Base-by-base conservation (phyloP, 768 basidiomycete genomes). In the Leucogyrophana mollusca region DNA sequence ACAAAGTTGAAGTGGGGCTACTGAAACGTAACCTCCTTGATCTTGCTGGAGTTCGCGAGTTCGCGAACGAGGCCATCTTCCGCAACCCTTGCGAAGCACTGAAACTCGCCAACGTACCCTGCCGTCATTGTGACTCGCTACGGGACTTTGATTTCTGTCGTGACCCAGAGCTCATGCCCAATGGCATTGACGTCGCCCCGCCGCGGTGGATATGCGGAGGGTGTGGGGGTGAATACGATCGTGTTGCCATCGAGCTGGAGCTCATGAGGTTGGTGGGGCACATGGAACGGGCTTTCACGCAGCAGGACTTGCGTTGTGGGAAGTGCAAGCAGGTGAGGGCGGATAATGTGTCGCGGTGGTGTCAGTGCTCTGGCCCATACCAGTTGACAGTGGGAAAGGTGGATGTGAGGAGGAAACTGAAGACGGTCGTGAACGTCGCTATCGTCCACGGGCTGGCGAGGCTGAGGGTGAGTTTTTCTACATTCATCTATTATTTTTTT, bases 91-190 rank as follows among this genome's bases (percentile, higher is more conserved):
- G 94, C 69, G 86, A 92, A 60, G 82, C 90, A 8, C 76, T 95
- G 45, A 87, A 87, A 55, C 65, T 98, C 21, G 73, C 83, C 35
- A 90, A 90, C 61, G 87, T 97, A 30, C 89, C 94, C 23, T 97
- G 95, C 62, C 82, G 79, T 34, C 80, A 85, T 57, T 98, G 90
- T 67, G 94, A 93, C 62, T 68, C 73, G 11, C 75, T 94, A 49
- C 81, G 88, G 3, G 93, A 95, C 62, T 90, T 99, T 57, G 96
- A 99, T 65, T 89, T 99, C 58, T 97, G 95, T 62, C 82, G 95
- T 13, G 95, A 98, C 66, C 77, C 83, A 9, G 88, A 92, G 48
- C 74, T 96, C 33, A 72, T 91, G 34, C 84, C 90, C 9, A 72
- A 71, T 52, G 68, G 74, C 56, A 52, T 68, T 49, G 66, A 77